Percentiles rank a stretch among this genome's conserved stretches.
Evolutionary conservation across 1,284 basidiomycete genomes (phyloP).

Genomic region (Marasmius sp.): DNA sequence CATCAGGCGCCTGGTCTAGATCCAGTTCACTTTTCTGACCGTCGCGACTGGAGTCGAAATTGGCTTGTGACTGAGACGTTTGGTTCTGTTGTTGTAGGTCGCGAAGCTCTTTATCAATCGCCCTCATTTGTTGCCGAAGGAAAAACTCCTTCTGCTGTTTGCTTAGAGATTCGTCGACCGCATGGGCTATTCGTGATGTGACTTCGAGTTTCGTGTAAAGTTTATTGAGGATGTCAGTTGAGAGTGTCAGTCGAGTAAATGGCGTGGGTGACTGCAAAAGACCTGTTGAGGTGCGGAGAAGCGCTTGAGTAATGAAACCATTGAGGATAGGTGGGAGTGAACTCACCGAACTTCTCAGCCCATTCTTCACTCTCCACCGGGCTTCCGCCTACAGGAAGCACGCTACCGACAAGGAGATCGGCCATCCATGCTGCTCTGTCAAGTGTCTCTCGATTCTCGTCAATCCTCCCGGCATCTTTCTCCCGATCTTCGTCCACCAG

Average conservation of each 20-base stretch:
- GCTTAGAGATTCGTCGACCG: conserved; percentile 76
- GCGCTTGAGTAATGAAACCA: conserved; percentile 4
- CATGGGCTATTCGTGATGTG: conserved; percentile 70
- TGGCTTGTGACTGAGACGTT: conserved; percentile 17
- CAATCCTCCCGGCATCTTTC: conserved; percentile 38
- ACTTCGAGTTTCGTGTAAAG: conserved; percentile 75
- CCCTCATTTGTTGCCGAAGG: conserved; percentile 84
- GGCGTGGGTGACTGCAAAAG: conserved; percentile 57
- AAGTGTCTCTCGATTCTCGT: conserved; percentile 44
- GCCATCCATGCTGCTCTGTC: conserved; percentile 68
- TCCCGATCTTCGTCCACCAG: conserved; percentile 36
- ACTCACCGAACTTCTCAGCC: conserved; percentile 67
- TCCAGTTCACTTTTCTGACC: conserved; percentile 34
- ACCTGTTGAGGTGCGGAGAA: conserved; percentile 33
- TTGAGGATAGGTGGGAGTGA: not conserved
- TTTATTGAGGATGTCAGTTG: conserved; percentile 69
- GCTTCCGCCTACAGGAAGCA: conserved; percentile 23
- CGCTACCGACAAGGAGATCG: conserved; percentile 65
- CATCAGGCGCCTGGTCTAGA: conserved; percentile 65
- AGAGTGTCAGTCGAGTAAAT: conserved; percentile 59
- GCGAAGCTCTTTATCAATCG: conserved; percentile 85
- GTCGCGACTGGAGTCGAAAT: conserved; percentile 9
- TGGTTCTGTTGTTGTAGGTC: conserved; percentile 44
- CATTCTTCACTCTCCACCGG: conserved; percentile 50
- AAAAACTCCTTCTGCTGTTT: conserved; percentile 85